Base-by-base conservation (phyloP, 352 stramenopile genomes). In the Thalassiosira hispida region DNA sequence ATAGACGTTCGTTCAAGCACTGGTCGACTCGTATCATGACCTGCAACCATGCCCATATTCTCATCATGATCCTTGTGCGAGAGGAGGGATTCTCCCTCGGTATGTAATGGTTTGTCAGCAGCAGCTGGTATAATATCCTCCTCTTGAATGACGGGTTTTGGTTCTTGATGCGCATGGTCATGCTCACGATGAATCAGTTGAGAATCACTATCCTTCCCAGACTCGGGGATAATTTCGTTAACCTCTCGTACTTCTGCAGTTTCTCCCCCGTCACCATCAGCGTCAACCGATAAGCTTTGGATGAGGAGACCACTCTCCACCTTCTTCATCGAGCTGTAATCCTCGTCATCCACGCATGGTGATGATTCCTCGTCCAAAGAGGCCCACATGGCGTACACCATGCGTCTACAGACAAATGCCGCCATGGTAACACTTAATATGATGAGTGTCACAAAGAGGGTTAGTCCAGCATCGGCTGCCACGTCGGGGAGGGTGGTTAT, bases 331-430 rank as follows among this genome's bases (percentile, higher is more conserved):
- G 61, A 49, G 59, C 31, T 9, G 42, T 46, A 38, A 38, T 38
- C 8, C 31, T 38, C 31, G 7, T 22, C 42, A 59, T 69, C 44
- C 0, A 1, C 7, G 25, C 18, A 8, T 49, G 27, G n/a, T 46
- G 18, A 23, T 20, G 16, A 20, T 47, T 63, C 61, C 29, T 59
- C 42, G 7, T 69, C 44, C 14, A 80, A 22, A 1, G 63, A 81
- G 18, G 31, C 52, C 73, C 73, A 81, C 73, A 76, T 76, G 49
- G 63, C 56, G 33, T 62, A 67, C 22, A 81, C 73, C 73, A 81
- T 81, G 1, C 73, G 29, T 46, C 49, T 52, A 51, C 64, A 81
- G 18, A 76, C 64, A 29, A 73, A 81, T 3, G 44, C 47, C 0
- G 73, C 65, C 65, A 77, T 81, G 3, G 16, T 12, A 12, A 76